Base-by-base conservation (phyloP, 257 asterid genomes). In the Primulina huaijiensis region DNA sequence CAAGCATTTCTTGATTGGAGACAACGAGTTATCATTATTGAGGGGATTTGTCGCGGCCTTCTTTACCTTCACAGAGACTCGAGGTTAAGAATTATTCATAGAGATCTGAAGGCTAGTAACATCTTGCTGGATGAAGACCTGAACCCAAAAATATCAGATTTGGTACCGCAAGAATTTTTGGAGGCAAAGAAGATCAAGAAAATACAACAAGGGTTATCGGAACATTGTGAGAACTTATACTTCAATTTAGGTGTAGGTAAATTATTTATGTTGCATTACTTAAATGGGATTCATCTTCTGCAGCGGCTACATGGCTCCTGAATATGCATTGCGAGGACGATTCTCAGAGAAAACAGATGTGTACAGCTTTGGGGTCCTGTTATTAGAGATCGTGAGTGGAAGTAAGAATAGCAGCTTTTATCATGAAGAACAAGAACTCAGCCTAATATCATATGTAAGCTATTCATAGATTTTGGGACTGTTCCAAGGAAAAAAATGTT, bases 61-160 rank as follows among this genome's bases (percentile, higher is more conserved):
- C 68, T 74, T 6, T 82, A 79, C 75, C 87, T 79, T 10, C 87
- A 82, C 60, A 30, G 80, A 29, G 82, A 79, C 34, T 82, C 84
- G 0, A 53, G 82, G 46, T 31, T 82, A 50, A 79, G 63, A 60
- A 79, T 82, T 25, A 77, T 82, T 0, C 87, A 82, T 34, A 25
- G 82, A 25, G 87, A 82, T 58, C 50, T 78, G 11, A 78, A 81
- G 64, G 70, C 79, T 16, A 71, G 83, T 46, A 78, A 75, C 57
- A 60, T 81, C 2, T 52, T 81, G 69, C 60, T 78, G 2, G 83
- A 75, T 7, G 70, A 72, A 55, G 10, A 68, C 1, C 67, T 73
- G 80, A 75, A 64, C 21, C 81, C 78, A 1, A 81, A 81, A 50
- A 77, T 81, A 31, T 75, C 82, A 6, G 82, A 81, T 25, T 80